These are phyloP conservation scores for Capsicum rhomboideum DNA, from an alignment of 257 asterid species.

Conservation along the genomic window DNA sequence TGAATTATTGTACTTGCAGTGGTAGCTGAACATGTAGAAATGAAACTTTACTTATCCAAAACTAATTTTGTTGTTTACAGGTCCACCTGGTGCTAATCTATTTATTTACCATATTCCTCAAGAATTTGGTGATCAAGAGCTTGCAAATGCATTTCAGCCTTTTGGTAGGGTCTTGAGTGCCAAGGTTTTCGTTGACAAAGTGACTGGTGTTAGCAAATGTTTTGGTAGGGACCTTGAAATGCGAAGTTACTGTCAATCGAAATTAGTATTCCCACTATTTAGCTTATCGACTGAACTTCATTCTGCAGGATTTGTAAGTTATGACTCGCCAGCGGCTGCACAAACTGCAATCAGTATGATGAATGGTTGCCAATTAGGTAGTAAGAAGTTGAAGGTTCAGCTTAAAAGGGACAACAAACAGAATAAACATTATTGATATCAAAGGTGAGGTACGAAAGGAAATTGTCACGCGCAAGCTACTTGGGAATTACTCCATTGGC, in stretches of 20 bases:
- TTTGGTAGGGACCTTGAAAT: slow-evolving; percentile 49
- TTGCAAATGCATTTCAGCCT: slow-evolving; percentile 66
- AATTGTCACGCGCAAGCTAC: slow-evolving; percentile 26
- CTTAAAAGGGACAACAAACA: slow-evolving; percentile 75
- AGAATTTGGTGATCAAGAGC: slow-evolving; percentile 87
- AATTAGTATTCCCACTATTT: neutral
- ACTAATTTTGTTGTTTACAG: slow-evolving; percentile 26
- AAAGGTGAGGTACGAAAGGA: slow-evolving; percentile 27
- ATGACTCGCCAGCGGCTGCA: slow-evolving; percentile 78
- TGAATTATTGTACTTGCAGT: neutral
- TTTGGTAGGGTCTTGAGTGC: slow-evolving; percentile 90
- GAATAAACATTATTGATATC: slow-evolving; percentile 39
- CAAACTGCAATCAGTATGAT: slow-evolving; percentile 70
- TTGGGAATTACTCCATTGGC: slow-evolving; percentile 23
- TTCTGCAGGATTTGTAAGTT: slow-evolving; percentile 87
- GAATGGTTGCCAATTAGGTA: slow-evolving; percentile 86
- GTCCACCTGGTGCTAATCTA: slow-evolving; percentile 93
- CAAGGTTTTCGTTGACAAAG: slow-evolving; percentile 84
- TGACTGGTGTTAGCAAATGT: slow-evolving; percentile 89
- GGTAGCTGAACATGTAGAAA: neutral
- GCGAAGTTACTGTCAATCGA: neutral
- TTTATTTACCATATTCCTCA: slow-evolving; percentile 96
- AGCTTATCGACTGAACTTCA: neutral
- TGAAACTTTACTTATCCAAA: neutral
- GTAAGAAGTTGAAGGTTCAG: slow-evolving; percentile 94